A percentile compares a stretch with the other conserved stretches of the same genome.
phyloP scores from a whole-genome alignment of 305 asterid species.

The Fraxinus sp. region DNA sequence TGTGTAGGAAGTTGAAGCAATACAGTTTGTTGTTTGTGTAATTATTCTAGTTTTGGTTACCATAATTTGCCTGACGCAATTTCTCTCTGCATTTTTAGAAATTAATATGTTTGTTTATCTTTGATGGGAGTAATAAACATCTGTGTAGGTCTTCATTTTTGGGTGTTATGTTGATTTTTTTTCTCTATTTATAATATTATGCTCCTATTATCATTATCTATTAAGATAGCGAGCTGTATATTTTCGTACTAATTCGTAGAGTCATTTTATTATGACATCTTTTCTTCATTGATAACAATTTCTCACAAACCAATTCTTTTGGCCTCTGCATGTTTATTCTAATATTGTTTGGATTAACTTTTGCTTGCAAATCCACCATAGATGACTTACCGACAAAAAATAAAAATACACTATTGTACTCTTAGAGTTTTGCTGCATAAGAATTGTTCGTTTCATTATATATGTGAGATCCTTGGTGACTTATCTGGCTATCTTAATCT shows the following conservation, averaged over 20 bases:
- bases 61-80: not conserved
- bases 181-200: not conserved
- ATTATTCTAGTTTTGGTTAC: conserved; percentile 9
- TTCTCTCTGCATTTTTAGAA: conserved; percentile 2
- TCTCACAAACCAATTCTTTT: not conserved
- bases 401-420: not conserved
- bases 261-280: not conserved
- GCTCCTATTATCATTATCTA: not conserved
- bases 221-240: not conserved
- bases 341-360: not conserved
- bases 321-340: not conserved
- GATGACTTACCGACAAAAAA: not conserved
- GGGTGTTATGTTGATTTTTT: not conserved
- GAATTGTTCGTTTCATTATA: not conserved
- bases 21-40: conserved; percentile 19
- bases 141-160: not conserved
- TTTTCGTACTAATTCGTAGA: not conserved
- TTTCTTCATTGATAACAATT: not conserved
- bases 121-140: not conserved
- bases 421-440: not conserved
- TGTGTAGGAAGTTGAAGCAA: conserved; percentile 29
- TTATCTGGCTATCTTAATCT: not conserved
- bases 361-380: not conserved
- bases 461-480: not conserved
- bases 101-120: not conserved